These are phyloP conservation scores for Salicornia ramosissima DNA, from an alignment of 148 eudicot genomes.

Conservation along the genomic window DNA sequence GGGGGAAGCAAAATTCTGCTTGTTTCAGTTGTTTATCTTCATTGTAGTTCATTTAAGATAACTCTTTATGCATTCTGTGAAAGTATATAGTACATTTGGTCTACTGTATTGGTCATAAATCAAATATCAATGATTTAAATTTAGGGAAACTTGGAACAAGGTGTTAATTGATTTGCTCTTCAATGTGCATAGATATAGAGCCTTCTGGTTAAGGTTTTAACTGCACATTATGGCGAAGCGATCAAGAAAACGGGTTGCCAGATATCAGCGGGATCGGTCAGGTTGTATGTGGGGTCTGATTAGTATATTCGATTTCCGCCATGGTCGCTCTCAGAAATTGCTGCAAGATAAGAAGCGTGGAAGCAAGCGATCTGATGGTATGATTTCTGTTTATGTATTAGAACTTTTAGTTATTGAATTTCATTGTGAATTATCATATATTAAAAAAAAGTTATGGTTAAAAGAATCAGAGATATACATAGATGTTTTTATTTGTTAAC, in stretches of 20 bases:
- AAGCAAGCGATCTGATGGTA: slow-evolving; percentile 50
- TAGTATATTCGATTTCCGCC: slow-evolving; percentile 72
- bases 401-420: background rate
- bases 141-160: background rate
- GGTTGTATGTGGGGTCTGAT: slow-evolving; percentile 90
- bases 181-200: slow-evolving; percentile 8
- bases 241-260: slow-evolving; percentile 40
- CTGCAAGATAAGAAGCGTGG: slow-evolving; percentile 58
- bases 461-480: background rate
- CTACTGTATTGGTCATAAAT: background rate
- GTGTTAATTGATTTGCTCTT: background rate
- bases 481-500: background rate
- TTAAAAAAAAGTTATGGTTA: background rate
- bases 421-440: background rate
- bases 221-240: slow-evolving; percentile 58
- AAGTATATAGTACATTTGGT: background rate
- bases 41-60: background rate
- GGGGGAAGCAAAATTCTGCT: background rate
- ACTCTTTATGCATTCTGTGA: background rate
- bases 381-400: slow-evolving; percentile 14
- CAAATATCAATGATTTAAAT: background rate
- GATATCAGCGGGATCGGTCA: slow-evolving; percentile 54
- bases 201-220: slow-evolving; percentile 8
- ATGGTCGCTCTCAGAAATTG: slow-evolving; percentile 58
- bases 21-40: background rate